Evolutionary conservation across 2,329 filamentous ascomycete genomes (phyloP).

Genomic region (Microthyrium microscopicum): DNA sequence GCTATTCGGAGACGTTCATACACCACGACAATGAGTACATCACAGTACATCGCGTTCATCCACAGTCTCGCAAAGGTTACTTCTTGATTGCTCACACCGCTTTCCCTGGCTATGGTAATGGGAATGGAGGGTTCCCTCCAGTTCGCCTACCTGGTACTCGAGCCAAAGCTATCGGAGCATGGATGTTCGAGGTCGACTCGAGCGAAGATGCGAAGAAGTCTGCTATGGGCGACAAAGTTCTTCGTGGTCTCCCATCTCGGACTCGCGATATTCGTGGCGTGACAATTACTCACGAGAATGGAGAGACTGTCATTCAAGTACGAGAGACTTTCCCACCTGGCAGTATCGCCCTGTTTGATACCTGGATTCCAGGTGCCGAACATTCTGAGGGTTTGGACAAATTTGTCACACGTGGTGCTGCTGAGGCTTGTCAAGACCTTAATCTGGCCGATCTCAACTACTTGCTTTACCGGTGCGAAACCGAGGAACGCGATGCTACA

Average conservation of each 20-base stretch:
- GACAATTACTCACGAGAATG: conserved; percentile 50
- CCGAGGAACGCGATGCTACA: conserved; percentile 70
- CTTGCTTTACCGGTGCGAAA: conserved; percentile 76
- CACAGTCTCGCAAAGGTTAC: conserved; percentile 79
- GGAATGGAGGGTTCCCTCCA: conserved; percentile 63
- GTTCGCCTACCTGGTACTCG: conserved; percentile 72
- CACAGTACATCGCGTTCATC: conserved; percentile 89
- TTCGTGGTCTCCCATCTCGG: conserved; percentile 72
- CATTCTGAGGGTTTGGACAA: conserved; percentile 70
- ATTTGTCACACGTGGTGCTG: conserved; percentile 68
- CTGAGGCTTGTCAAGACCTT: conserved; percentile 58
- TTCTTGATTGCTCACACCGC: conserved; percentile 94
- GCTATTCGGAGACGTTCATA: conserved; percentile 88
- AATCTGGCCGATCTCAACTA: conserved; percentile 78
- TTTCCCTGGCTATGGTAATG: conserved; percentile 76
- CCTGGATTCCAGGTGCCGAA: conserved; percentile 80
- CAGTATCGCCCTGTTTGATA: conserved; percentile 89
- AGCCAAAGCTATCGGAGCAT: conserved; percentile 73
- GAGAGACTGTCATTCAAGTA: conserved; percentile 65
- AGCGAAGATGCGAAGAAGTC: conserved; percentile 49
- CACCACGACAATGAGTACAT: conserved; percentile 95
- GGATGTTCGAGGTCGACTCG: conserved; percentile 81
- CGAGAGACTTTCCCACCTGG: conserved; percentile 78
- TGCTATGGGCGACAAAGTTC: conserved; percentile 50
- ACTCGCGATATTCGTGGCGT: conserved; percentile 61